Base-by-base conservation (phyloP, 306 rosid species). In the Cucurbita maxima region DNA sequence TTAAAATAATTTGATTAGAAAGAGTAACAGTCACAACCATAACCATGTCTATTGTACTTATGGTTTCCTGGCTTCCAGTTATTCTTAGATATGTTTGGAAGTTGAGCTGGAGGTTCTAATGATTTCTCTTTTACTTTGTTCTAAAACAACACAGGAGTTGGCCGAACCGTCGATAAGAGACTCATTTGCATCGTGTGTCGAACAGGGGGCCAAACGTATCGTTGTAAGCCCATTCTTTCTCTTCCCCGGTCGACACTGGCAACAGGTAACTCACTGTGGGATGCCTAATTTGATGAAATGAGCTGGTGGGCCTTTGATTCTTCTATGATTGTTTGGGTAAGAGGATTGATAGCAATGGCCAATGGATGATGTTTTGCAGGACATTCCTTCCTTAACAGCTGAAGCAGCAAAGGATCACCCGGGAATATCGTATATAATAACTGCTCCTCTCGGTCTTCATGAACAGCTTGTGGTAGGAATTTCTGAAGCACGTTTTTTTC, bases 361-460 rank as follows among this genome's bases (percentile, higher is more conserved):
- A 48, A 69, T 69, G 44, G 22, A 44, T 66, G 25, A 58, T 62
- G 67, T 62, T 71, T 66, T 69, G 74, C 95, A 87, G 97, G 98
- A 90, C 60, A 94, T 90, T 78, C 97, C 97, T 75, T 87, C 96
- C 40, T 90, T 90, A 43, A 83, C 96, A 20, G 92, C 89, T 19
- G 95, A 86, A 83, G 98, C 98, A 58, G 96, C 95, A 2, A 94
- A 86, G 82, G 84, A 85, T 57, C 88, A 90, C 83, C 92, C 87
- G 8, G 90, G 81, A 55, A 93, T 89, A 73, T 77, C 92, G 5
- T 89, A 86, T 63, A 76, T 90, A 2, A 52, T 94, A 58, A 84
- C 97, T 10, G 98, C 98, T 11, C 98, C 98, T 63, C 95, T 90
- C 76, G 98, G 98, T 48, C 84, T 87, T 55, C 97, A 94, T 58